Evolutionary conservation across 352 stramenopile genomes (phyloP).

Genomic region (Blastocystis hominis): DNA sequence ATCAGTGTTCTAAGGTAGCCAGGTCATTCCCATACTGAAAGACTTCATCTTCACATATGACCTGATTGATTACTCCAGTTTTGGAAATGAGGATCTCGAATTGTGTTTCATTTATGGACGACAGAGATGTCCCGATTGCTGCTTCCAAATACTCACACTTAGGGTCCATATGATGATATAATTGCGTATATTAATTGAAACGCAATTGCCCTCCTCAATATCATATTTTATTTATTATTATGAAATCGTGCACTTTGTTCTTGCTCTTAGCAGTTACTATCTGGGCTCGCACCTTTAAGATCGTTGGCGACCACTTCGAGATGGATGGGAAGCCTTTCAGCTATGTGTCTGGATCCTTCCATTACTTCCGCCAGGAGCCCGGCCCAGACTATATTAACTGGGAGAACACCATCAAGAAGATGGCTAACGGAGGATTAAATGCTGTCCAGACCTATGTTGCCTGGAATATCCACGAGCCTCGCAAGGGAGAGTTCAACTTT

Average conservation of each 20-base stretch:
- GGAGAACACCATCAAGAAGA: conserved; percentile 59
- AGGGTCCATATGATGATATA: not conserved
- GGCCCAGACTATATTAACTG: conserved; percentile 52
- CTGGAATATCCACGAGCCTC: conserved; percentile 66
- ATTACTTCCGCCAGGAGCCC: conserved; percentile 59
- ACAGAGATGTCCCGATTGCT: not conserved
- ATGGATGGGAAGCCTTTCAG: conserved; percentile 56
- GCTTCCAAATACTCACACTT: not conserved
- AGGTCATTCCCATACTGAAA: not conserved
- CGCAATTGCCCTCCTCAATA: not conserved
- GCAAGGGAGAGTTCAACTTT: conserved; percentile 60
- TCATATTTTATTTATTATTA: not conserved
- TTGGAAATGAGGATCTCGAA: not conserved
- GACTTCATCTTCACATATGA: not conserved
- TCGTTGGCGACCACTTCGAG: conserved; percentile 49
- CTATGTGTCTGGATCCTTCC: conserved; percentile 59
- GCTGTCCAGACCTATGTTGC: conserved; percentile 67
- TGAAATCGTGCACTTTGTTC: not conserved
- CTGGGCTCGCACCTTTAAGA: conserved; percentile 3
- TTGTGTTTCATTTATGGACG: not conserved
- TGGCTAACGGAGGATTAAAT: conserved; percentile 63
- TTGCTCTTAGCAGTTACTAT: not conserved
- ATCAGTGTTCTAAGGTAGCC: not conserved
- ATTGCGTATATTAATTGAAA: not conserved
- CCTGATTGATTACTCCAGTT: no score